Evolutionary conservation across 352 stramenopile species (phyloP).

Genomic region (Phytophthora rubi): DNA sequence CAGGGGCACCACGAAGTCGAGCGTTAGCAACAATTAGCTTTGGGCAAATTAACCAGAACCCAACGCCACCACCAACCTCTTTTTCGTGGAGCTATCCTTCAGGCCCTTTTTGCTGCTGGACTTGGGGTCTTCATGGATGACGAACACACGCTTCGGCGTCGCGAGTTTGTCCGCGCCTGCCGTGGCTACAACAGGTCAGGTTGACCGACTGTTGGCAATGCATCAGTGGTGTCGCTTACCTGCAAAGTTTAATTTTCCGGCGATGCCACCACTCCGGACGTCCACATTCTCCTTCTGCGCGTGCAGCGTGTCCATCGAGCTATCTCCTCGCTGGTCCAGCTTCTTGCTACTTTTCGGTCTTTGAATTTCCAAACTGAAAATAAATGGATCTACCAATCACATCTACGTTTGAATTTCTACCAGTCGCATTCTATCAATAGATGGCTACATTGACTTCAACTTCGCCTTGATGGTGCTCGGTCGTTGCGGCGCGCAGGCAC

Average conservation of each 20-base stretch:
- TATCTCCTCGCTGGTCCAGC: not conserved
- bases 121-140: slow-evolving; percentile 52
- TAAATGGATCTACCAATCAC: slow-evolving; percentile 34
- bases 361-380: slow-evolving; percentile 46
- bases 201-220: not conserved
- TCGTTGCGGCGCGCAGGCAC: too few species aligned
- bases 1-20: not conserved
- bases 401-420: not conserved
- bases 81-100: slow-evolving; percentile 49
- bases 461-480: not conserved
- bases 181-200: not conserved
- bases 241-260: slow-evolving; percentile 39
- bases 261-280: slow-evolving; percentile 12
- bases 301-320: slow-evolving; percentile 62
- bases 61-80: slow-evolving; percentile 38
- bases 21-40: not conserved
- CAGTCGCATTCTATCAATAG: not conserved
- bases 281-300: slow-evolving; percentile 84
- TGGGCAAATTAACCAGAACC: not conserved
- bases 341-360: not conserved
- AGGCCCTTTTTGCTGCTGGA: slow-evolving; percentile 40
- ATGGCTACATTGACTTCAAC: not conserved
- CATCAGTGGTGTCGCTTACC: slow-evolving; percentile 17
- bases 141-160: slow-evolving; percentile 46
- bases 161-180: slow-evolving; percentile 29